Base-by-base conservation (phyloP, 1,284 basidiomycete species). In the Malassezia sympodialis region DNA sequence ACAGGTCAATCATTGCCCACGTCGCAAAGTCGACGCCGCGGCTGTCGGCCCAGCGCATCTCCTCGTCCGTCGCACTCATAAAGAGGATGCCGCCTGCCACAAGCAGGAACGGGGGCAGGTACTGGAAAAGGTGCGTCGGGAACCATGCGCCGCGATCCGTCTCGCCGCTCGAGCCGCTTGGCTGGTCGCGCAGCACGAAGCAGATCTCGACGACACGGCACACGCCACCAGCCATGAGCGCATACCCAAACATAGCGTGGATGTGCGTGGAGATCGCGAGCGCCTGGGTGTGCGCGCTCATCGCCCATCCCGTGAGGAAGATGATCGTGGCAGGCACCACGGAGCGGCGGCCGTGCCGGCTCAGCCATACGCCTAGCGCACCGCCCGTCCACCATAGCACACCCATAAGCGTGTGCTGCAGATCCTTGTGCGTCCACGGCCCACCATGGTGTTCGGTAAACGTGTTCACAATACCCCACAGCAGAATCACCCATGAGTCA, bases 281-380 rank as follows among this genome's bases (percentile, higher is more conserved):
- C 8, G 82, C 83, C 77, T 96, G 91, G 2, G 82, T 82, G 65
- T 96, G 91, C 37, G 87, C 84, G 3, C 87, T 86, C 88, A 96
- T 93, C 0, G 86, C 90, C 86, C 88, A 96, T 2, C 91, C 91
- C 11, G 68, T 68, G n/a, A 66, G 17, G 15, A 56, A 49, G 53
- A 66, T 89, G 87, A 96, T 88, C 30, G 90, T 59, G 15, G 82
- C 82, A 1, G 91, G 90, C 2, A 93, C 79, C 21, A 93, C 82
- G 42, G 84, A 87, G 54, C 90, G 82, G 79, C 85, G 84, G 54
- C 89, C 88, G 40, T 86, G 85, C 47, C 88, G 80, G 17, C 87
- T 82, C 12, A 93, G 80, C 76, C 85, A 88, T 48, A 96, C 85
- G 1, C 90, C 91, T 2, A 94, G 79, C 21, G 85, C 80, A 31